Percentiles rank a stretch among this genome's conserved stretches.
These are phyloP conservation scores for Naganishia sp. DNA, from an alignment of 1,284 basidiomycete genomes.

Conservation along the genomic window DNA sequence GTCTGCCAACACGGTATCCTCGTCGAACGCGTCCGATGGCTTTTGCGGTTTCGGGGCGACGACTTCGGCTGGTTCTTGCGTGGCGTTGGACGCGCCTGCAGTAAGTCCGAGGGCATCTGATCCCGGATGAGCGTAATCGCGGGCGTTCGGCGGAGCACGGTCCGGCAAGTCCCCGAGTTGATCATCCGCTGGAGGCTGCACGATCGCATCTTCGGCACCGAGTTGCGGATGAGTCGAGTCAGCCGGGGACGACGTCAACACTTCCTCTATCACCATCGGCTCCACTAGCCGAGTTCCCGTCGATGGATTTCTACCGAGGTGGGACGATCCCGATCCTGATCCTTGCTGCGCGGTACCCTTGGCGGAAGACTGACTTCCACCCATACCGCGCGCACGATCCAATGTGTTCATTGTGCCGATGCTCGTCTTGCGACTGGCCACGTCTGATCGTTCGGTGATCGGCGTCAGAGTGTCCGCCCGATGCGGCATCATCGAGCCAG, in stretches of 20 bases:
- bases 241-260: constrained; percentile 5
- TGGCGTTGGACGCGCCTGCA: not conserved
- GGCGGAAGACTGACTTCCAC: constrained; percentile 28
- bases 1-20: constrained; percentile 25
- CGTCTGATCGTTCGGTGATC: constrained; percentile 57
- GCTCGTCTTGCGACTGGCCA: constrained; percentile 43
- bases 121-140: too few relatives aligned
- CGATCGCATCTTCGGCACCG: not conserved
- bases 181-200: not conserved
- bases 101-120: not conserved
- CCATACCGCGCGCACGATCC: constrained; percentile 18
- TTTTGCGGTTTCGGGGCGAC: constrained; percentile 31
- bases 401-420: constrained; percentile 37
- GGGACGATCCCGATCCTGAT: constrained; percentile 28
- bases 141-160: not conserved
- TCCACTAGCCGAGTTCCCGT: constrained; percentile 26
- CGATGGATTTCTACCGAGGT: constrained; percentile 17
- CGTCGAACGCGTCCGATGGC: constrained; percentile 18
- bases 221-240: constrained; percentile 4
- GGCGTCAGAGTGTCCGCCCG: constrained; percentile 53
- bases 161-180: not conserved
- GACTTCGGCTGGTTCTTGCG: not conserved
- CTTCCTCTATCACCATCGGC: constrained; percentile 25
- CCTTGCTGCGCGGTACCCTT: not conserved
- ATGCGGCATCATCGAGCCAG: not conserved